phyloP scores from a whole-genome alignment of 2,329 filamentous ascomycete genomes.

The Aphanoascus verrucosus region DNA sequence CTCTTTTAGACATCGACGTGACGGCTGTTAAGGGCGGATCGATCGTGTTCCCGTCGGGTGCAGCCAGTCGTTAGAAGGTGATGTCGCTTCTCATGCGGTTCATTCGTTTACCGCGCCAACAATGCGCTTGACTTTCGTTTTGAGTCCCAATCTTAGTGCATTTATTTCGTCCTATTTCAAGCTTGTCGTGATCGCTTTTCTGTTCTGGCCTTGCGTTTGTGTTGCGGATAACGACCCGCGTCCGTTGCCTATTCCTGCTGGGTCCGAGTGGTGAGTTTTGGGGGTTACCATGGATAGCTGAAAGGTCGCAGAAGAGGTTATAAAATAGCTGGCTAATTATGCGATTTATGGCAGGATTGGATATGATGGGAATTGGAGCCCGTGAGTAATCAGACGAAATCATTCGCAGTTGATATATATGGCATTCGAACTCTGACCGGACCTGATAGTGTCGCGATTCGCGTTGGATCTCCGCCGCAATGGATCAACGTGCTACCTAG shows the following conservation, averaged over 20 bases:
- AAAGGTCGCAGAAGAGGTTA: not conserved
- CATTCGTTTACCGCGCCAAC: conserved; percentile 7
- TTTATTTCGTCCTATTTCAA: not conserved
- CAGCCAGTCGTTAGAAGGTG: not conserved
- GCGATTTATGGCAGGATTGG: conserved; percentile 10
- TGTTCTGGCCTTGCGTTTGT: not conserved
- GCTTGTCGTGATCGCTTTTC: conserved; percentile 1
- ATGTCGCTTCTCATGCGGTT: conserved; percentile 6
- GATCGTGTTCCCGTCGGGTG: not conserved
- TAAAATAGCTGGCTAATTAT: not conserved
- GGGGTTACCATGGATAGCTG: not conserved
- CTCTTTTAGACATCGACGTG: not conserved
- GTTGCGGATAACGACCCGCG: not conserved
- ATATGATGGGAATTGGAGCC: conserved; percentile 23
- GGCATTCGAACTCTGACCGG: not conserved
- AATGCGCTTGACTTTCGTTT: conserved; percentile 7
- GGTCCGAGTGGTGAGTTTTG: conserved; percentile 12
- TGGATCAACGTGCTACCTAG: conserved; percentile 23
- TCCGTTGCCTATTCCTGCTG: conserved; percentile 11
- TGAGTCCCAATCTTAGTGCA: not conserved
- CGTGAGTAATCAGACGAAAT: conserved; percentile 13
- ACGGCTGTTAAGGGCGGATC: not conserved
- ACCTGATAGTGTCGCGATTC: conserved; percentile 18
- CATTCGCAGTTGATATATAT: not conserved
- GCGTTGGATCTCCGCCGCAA: conserved; percentile 24